Evolutionary conservation across 352 stramenopile genomes (phyloP).

Genomic region (Aphanomyces cochlioides): DNA sequence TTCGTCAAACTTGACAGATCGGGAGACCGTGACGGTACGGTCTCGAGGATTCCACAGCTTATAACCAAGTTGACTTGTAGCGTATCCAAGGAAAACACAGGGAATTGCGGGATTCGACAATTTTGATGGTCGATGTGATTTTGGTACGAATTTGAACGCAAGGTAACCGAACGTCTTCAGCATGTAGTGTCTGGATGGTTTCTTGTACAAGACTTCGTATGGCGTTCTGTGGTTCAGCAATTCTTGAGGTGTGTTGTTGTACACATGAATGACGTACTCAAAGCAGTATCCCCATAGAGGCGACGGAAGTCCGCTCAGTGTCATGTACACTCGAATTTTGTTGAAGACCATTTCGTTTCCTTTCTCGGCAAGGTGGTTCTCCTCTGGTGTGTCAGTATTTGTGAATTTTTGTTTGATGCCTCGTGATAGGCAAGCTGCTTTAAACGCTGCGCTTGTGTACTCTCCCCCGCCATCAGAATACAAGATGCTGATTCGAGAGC

Average conservation of each 20-base stretch:
- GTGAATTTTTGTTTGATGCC: neutral
- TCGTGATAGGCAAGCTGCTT: too few relatives aligned
- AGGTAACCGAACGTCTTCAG: neutral
- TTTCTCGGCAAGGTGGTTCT: neutral
- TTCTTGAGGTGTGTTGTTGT: too few relatives aligned
- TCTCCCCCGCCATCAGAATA: neutral
- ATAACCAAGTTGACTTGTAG: too few relatives aligned
- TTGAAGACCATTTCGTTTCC: neutral
- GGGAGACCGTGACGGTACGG: too few relatives aligned
- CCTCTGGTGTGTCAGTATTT: neutral
- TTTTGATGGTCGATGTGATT: neutral
- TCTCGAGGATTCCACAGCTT: too few relatives aligned
- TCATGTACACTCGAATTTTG: neutral
- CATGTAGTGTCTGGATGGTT: neutral
- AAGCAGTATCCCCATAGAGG: neutral
- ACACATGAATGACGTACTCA: neutral
- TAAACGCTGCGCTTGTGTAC: too few relatives aligned
- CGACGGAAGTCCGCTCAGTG: neutral
- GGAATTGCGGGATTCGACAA: too few relatives aligned
- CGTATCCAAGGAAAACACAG: too few relatives aligned
- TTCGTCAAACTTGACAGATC: too few relatives aligned
- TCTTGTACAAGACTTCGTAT: neutral
- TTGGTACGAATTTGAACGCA: slow-evolving; percentile 1
- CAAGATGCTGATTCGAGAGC: neutral
- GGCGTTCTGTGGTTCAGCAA: too few relatives aligned